Conservation (phyloP, 2,329 filamentous ascomycete species). For the Fusarium torulosum region DNA sequence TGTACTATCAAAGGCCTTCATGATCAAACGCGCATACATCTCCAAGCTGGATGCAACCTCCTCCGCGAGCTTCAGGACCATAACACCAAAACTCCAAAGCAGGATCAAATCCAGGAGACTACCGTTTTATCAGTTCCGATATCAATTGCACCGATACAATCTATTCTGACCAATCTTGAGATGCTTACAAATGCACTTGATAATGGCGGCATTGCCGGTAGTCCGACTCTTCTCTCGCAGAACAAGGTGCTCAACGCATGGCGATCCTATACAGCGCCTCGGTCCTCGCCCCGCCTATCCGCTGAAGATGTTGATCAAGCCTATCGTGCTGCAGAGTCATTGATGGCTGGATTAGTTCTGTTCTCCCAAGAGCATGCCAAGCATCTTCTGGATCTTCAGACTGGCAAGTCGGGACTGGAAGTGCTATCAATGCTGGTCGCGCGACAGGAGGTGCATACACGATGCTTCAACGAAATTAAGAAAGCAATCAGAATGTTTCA, state of each 20-base stretch:
- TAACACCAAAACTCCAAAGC: neutral
- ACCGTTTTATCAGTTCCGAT: neutral
- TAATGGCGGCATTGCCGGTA: neutral
- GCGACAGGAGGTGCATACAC: neutral
- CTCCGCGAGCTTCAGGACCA: neutral
- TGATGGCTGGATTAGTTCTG: neutral
- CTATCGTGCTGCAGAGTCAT: conserved; percentile 9
- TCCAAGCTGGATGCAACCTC: conserved; percentile 13
- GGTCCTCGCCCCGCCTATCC: fast-evolving
- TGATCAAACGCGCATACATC: conserved; percentile 13
- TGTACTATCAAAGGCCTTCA: conserved; percentile 20
- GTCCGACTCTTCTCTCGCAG: neutral
- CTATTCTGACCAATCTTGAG: conserved; percentile 4
- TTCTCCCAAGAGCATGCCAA: conserved; percentile 20
- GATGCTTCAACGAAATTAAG: conserved; percentile 17
- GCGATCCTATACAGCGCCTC: conserved; percentile 16
- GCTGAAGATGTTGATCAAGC: neutral
- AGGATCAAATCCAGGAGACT: neutral
- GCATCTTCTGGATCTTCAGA: neutral
- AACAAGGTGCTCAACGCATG: conserved; percentile 10
- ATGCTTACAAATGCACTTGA: neutral
- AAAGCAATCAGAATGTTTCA: conserved; percentile 5
- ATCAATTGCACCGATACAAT: conserved; percentile 1
- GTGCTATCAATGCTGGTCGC: neutral
- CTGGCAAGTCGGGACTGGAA: neutral